phyloP scores from a whole-genome alignment of 768 basidiomycete species.

The Collybia mongolica region DNA sequence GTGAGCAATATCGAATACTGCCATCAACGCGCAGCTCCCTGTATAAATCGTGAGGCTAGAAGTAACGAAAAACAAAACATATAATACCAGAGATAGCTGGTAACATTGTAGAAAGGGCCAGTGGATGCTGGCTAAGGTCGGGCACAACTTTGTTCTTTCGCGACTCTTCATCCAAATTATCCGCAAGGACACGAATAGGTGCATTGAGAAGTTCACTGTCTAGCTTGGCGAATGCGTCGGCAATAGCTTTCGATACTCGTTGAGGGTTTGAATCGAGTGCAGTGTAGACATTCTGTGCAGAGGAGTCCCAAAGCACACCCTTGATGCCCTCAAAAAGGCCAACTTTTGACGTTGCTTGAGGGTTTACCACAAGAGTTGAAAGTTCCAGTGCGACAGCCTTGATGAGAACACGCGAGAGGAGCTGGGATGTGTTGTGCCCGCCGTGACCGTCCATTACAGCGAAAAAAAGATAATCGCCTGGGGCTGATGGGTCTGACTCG shows the following conservation, averaged over 20 bases:
- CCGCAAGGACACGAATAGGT: constrained; percentile 70
- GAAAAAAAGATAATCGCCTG: constrained; percentile 81
- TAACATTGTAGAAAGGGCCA: constrained; percentile 69
- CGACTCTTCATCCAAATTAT: constrained; percentile 49
- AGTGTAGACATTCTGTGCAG: constrained; percentile 18
- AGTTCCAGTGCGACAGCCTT: constrained; percentile 82
- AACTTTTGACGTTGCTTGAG: constrained; percentile 24
- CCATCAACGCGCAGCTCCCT: constrained; percentile 91
- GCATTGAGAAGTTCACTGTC: constrained; percentile 82
- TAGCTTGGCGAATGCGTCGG: constrained; percentile 76
- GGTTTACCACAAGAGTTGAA: constrained; percentile 44
- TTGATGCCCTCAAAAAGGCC: constrained; percentile 35
- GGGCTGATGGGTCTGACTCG: constrained; percentile 51
- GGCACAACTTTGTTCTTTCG: constrained; percentile 53
- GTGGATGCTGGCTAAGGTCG: constrained; percentile 68
- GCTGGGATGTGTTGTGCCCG: constrained; percentile 78
- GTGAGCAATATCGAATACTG: constrained; percentile 82
- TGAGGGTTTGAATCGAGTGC: constrained; percentile 41
- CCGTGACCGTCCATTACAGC: constrained; percentile 91
- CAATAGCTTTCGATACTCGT: constrained; percentile 64
- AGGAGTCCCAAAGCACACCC: constrained; percentile 35
- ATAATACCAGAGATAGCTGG: constrained; percentile 76
- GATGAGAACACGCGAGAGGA: constrained; percentile 82
- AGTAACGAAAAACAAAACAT: neutral
- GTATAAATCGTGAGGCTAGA: constrained; percentile 14